These are phyloP conservation scores for Malbranchea cinnamomea DNA, from an alignment of 2,329 filamentous ascomycete species.

Conservation along the genomic window DNA sequence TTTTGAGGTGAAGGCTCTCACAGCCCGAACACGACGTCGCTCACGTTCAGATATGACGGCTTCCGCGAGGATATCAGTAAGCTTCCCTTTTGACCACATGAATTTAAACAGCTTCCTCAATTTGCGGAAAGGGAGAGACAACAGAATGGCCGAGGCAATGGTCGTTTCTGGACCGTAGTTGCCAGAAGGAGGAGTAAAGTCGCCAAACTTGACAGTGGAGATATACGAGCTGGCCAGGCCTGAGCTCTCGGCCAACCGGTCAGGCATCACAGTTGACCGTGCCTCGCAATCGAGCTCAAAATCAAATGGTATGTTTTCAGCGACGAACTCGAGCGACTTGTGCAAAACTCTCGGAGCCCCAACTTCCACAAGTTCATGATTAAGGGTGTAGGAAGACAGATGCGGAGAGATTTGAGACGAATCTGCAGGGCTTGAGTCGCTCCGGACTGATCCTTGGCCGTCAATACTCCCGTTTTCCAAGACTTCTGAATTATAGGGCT, in stretches of 20 bases:
- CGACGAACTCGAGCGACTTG: slow-evolving; percentile 15
- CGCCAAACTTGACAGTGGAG: slow-evolving; percentile 14
- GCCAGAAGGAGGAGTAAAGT: slow-evolving; percentile 7
- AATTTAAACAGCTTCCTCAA: slow-evolving; percentile 12
- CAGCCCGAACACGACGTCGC: slow-evolving; percentile 15
- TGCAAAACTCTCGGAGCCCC: slow-evolving; percentile 10
- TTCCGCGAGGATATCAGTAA: slow-evolving; percentile 11
- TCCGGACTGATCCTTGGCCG: not conserved
- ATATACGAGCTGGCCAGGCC: slow-evolving; percentile 10
- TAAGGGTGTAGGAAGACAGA: slow-evolving; percentile 2
- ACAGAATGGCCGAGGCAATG: slow-evolving; percentile 15
- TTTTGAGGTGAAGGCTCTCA: too few species aligned
- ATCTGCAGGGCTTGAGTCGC: not conserved
- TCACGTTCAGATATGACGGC: slow-evolving; percentile 18
- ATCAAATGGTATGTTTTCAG: slow-evolving; percentile 9
- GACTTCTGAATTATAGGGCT: slow-evolving; percentile 2
- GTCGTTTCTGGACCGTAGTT: slow-evolving; percentile 10
- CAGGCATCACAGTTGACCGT: slow-evolving; percentile 12
- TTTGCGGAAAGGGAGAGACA: slow-evolving; percentile 15
- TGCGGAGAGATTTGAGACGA: too few species aligned
- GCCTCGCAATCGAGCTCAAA: slow-evolving; percentile 16
- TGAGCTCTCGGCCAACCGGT: slow-evolving; percentile 12
- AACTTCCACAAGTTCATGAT: slow-evolving; percentile 4
- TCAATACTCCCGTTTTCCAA: slow-evolving; percentile 3
- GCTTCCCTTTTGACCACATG: slow-evolving; percentile 9